A percentile compares a stretch with the other conserved stretches of the same genome.
Conservation (phyloP, 331 rosid genomes). For the Quercus tomentella region DNA sequence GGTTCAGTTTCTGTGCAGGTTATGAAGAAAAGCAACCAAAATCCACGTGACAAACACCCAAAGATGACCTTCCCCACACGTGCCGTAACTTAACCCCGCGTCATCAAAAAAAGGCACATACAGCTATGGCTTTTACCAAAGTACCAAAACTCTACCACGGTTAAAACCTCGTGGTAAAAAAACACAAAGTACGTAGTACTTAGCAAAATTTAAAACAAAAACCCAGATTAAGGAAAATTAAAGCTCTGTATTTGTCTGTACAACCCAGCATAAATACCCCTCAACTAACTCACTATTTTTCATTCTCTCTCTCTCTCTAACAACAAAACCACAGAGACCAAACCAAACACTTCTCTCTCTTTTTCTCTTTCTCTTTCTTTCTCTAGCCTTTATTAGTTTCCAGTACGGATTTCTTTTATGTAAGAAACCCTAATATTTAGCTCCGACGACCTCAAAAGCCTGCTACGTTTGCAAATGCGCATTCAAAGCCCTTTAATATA, state of each 20-base stretch:
- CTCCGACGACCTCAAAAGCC: slow-evolving; percentile 21
- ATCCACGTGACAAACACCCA: slow-evolving; percentile 28
- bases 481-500: slow-evolving; percentile 18
- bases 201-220: too few relatives aligned
- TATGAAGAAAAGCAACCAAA: neutral
- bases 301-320: neutral
- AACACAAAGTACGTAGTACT: too few relatives aligned
- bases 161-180: too few relatives aligned
- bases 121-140: too few relatives aligned
- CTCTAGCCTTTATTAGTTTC: slow-evolving; percentile 3
- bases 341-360: neutral
- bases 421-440: slow-evolving; percentile 34
- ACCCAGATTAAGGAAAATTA: too few relatives aligned
- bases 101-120: neutral
- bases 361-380: neutral
- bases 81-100: slow-evolving; percentile 21
- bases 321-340: neutral
- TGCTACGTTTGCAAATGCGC: slow-evolving; percentile 16
- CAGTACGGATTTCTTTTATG: slow-evolving; percentile 18
- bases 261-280: slow-evolving; percentile 47
- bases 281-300: slow-evolving; percentile 33
- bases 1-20: too few relatives aligned
- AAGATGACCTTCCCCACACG: slow-evolving; percentile 11
- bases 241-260: slow-evolving; percentile 6
- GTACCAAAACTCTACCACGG: too few relatives aligned